These are phyloP conservation scores for Claviceps maximensis DNA, from an alignment of 2,329 filamentous ascomycete species.

Conservation along the genomic window DNA sequence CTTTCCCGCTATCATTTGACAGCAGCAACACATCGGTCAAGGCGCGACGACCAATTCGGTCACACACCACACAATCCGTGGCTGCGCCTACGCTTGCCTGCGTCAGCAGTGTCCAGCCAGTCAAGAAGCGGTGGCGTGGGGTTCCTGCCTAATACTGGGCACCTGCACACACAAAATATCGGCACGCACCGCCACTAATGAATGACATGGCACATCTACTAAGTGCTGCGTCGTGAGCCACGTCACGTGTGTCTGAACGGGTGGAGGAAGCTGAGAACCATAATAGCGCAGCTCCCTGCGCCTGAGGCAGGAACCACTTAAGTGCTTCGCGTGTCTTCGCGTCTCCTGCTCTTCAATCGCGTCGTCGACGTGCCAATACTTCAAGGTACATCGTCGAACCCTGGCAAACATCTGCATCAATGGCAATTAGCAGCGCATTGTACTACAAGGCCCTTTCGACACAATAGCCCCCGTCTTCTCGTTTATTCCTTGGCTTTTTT, in stretches of 20 bases:
- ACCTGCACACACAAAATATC: too few species aligned
- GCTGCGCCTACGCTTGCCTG: too few species aligned
- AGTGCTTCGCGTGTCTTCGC: slow-evolving; percentile 26
- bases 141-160: too few species aligned
- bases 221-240: too few species aligned
- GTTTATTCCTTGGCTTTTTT: background rate
- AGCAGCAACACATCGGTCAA: background rate
- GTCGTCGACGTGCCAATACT: slow-evolving; percentile 23
- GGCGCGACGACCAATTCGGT: background rate
- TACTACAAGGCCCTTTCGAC: background rate
- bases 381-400: slow-evolving; percentile 14
- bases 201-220: too few species aligned
- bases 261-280: too few species aligned
- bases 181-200: too few species aligned
- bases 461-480: background rate
- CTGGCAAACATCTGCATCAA: slow-evolving; percentile 7
- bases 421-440: background rate
- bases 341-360: slow-evolving; percentile 21
- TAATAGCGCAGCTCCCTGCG: slow-evolving; percentile 1
- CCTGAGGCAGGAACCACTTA: slow-evolving; percentile 24
- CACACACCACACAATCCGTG: too few species aligned
- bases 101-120: too few species aligned
- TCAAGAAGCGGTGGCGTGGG: too few species aligned
- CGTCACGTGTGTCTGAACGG: background rate
- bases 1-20: background rate